Evolutionary conservation across 1,139 yeast genomes (phyloP), one percentile per base, ranked within the genome.

Genomic region (Scheffersomyces insectosa): DNA sequence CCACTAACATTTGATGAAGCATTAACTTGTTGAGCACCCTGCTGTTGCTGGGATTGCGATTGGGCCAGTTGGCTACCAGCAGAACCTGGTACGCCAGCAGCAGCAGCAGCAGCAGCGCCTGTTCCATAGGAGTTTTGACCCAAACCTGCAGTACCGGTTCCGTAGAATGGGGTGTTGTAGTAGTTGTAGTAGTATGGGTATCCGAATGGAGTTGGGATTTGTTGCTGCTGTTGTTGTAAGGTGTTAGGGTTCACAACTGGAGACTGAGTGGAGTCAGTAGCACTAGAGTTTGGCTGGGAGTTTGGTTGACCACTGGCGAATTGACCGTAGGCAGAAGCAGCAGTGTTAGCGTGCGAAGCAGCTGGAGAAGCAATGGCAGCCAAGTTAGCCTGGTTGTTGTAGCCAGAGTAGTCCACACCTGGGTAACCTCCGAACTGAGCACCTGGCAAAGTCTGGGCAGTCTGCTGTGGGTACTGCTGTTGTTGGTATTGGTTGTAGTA

Each of bases 171-270:
- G 29, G 67, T 68, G 54, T 68, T 68, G 57, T 72, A 72, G 56
- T 70, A 72, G 58, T 72, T 60, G 61, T 70, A 65, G 62, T 72
- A 72, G 62, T 70, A 70, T 43, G 78, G 77, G 62, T 72, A 72
- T 28, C 70, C 77, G 52, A 66, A 72, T 47, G 77, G 77, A 39
- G 74, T 52, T 32, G 67, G 68, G 27, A 59, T 52, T 44, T 59
- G 60, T 36, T 54, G 62, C 43, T 52, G 65, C 39, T 53, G 58
- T 33, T 50, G 55, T 45, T 56, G 62, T 42, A 55, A 56, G 42
- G 56, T 58, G 55, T 59, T 54, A 42, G 62, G 65, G 61, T 63
- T 66, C 46, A 59, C 62, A 33, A 61, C 52, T 39, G 71, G 69
- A 10, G 67, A 67, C 45, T 65, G 70, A 29, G 64, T 54, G 32